Evolutionary conservation across 768 basidiomycete genomes (phyloP).

Genomic region (Leccinum longicurvipes): DNA sequence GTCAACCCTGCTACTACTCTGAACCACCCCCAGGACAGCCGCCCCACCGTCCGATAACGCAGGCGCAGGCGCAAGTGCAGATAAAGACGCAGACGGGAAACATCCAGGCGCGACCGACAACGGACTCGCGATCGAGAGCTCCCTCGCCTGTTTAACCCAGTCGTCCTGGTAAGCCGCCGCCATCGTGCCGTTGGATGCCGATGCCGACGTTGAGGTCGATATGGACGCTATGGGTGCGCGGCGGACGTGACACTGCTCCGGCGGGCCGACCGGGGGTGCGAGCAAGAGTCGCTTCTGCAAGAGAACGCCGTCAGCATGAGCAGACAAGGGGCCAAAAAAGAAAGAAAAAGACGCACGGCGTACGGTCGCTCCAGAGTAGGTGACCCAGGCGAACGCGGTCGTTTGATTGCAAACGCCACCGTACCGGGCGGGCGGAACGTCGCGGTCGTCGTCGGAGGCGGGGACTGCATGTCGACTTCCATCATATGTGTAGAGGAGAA

Average conservation of each 20-base stretch:
- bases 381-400: constrained; percentile 58
- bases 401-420: constrained; percentile 41
- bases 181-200: neutral
- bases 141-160: constrained; percentile 71
- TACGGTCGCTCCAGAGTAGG: constrained; percentile 48
- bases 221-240: constrained; percentile 25
- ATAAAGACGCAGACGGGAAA: neutral
- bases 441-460: constrained; percentile 16
- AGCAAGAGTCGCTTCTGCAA: constrained; percentile 59
- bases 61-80: neutral
- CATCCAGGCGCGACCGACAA: constrained; percentile 15
- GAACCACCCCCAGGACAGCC: neutral
- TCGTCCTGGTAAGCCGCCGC: constrained; percentile 53
- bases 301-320: neutral
- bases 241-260: constrained; percentile 23
- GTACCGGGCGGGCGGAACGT: constrained; percentile 33
- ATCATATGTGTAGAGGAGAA: constrained; percentile 32
- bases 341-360: constrained; percentile 35
- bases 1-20: constrained; percentile 29
- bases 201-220: neutral
- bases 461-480: constrained; percentile 56
- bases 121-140: constrained; percentile 49
- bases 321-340: neutral
- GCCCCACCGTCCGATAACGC: neutral
- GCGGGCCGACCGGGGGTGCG: constrained; percentile 26